Percentiles rank a stretch among this genome's conserved stretches.
Conservation (phyloP, 768 basidiomycete species). For the Chiua virens region DNA sequence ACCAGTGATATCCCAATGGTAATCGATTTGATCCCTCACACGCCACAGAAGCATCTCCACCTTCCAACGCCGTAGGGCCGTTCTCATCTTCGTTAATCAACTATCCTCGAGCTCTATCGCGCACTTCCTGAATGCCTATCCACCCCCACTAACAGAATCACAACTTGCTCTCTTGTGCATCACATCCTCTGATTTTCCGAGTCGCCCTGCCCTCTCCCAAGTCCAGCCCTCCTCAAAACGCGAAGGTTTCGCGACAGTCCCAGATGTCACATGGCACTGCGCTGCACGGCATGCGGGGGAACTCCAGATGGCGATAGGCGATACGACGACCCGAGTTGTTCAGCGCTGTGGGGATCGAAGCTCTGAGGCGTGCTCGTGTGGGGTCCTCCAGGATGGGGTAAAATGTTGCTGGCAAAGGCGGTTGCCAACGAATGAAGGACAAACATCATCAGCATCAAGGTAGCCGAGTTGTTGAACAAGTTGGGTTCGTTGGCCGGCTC, state of each 20-base stretch:
- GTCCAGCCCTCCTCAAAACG: conserved; percentile 96
- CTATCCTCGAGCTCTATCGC: conserved; percentile 72
- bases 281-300: conserved; percentile 80
- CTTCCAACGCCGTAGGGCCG: conserved; percentile 23
- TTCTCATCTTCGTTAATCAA: conserved; percentile 40
- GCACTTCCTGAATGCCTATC: conserved; percentile 86
- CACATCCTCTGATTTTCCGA: conserved; percentile 81
- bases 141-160: conserved; percentile 68
- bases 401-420: conserved; percentile 96
- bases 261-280: conserved; percentile 96
- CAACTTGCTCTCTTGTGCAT: conserved; percentile 85
- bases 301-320: conserved; percentile 96
- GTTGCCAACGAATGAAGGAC: conserved; percentile 95
- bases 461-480: conserved; percentile 96
- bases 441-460: conserved; percentile 98
- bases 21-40: conserved; percentile 31
- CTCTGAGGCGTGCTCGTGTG: conserved; percentile 96
- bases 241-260: conserved; percentile 97
- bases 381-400: conserved; percentile 99
- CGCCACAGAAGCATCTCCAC: conserved; percentile 17
- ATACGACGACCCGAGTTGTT: conserved; percentile 90
- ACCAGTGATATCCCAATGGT: conserved; percentile 35
- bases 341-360: conserved; percentile 82
- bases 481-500: conserved; percentile 40
- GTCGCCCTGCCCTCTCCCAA: conserved; percentile 71